phyloP scores from a whole-genome alignment of 2,329 filamentous ascomycete genomes.

The Diaporthe sp. region DNA sequence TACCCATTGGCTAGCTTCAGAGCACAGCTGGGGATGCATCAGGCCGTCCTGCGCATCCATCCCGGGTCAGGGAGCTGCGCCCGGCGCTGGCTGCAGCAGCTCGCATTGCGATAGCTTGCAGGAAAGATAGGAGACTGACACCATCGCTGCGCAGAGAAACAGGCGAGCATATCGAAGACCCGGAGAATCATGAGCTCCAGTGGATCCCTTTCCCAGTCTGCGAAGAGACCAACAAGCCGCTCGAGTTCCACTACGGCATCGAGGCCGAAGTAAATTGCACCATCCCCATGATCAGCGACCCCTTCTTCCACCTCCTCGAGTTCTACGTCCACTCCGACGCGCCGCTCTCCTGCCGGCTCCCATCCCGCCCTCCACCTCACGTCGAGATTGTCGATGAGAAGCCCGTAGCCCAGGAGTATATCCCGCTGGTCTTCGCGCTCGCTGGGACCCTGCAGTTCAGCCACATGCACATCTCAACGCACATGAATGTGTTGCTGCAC shows the following conservation, averaged over 20 bases:
- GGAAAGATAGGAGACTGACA: constrained; percentile 11
- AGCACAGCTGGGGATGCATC: not conserved
- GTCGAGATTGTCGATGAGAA: constrained; percentile 68
- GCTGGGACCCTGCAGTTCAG: constrained; percentile 89
- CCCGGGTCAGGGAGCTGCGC: not conserved
- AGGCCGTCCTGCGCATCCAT: constrained; percentile 2
- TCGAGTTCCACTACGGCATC: constrained; percentile 89
- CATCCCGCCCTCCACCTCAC: constrained; percentile 77
- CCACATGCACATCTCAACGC: constrained; percentile 91
- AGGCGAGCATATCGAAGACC: constrained; percentile 88
- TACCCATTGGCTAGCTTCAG: constrained; percentile 43
- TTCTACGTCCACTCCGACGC: constrained; percentile 99
- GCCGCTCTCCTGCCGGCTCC: constrained; percentile 90
- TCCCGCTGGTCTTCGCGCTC: constrained; percentile 89
- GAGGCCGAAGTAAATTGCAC: constrained; percentile 89
- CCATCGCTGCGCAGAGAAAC: constrained; percentile 75
- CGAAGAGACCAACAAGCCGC: constrained; percentile 86
- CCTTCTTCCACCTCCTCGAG: constrained; percentile 90
- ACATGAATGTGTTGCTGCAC: constrained; percentile 91
- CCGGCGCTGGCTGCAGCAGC: not conserved
- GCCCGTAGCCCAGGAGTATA: constrained; percentile 71
- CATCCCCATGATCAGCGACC: constrained; percentile 80
- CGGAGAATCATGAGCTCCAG: constrained; percentile 81
- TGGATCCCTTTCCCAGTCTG: constrained; percentile 93
- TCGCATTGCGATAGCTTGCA: not conserved